These are phyloP conservation scores for Solanum clarkiae DNA, from an alignment of 257 asterid genomes.

Conservation along the genomic window DNA sequence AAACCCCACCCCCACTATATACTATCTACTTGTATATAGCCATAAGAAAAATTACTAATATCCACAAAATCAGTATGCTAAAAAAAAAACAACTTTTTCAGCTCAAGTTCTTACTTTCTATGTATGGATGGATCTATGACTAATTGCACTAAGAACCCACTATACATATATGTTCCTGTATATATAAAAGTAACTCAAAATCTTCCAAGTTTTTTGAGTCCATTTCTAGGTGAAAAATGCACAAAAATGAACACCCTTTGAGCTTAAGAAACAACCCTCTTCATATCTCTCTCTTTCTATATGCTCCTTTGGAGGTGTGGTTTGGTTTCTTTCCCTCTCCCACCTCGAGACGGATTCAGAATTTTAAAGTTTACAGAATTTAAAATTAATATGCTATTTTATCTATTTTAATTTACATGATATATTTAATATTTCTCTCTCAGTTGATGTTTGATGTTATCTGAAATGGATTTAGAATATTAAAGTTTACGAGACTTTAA, in stretches of 20 bases:
- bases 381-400: too few relatives aligned
- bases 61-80: background rate
- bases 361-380: too few relatives aligned
- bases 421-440: background rate
- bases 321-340: background rate
- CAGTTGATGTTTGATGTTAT: background rate
- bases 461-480: background rate
- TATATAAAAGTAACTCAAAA: background rate
- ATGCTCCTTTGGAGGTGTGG: background rate
- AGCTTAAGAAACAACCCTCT: background rate
- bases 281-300: background rate
- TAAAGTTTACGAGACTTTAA: fast-evolving
- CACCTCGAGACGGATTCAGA: too few relatives aligned
- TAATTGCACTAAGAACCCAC: background rate
- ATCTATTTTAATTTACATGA: too few relatives aligned
- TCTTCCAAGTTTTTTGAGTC: background rate
- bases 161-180: background rate
- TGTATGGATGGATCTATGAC: background rate
- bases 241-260: background rate
- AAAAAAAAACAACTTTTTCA: background rate
- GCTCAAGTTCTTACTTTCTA: background rate
- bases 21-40: background rate
- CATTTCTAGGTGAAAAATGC: background rate
- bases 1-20: background rate
- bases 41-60: background rate